phyloP scores from a whole-genome alignment of 1,284 basidiomycete species.

The Leccinum idahoense region DNA sequence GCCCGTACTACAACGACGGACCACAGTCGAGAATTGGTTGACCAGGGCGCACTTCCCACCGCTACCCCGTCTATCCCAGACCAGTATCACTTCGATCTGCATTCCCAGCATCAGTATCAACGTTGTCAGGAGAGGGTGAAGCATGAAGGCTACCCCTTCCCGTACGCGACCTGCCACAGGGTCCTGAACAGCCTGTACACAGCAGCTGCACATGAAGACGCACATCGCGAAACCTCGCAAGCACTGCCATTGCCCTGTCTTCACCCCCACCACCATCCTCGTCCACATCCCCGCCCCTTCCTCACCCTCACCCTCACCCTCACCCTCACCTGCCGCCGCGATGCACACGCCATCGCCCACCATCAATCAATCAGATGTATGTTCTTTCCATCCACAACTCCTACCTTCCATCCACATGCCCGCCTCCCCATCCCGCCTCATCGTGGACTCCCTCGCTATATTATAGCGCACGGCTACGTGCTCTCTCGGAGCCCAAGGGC shows the following conservation, averaged over 20 bases:
- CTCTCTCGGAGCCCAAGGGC: no score
- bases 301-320: no score
- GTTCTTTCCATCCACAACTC: no score
- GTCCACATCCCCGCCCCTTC: no score
- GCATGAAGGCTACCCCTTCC: conserved; percentile 1
- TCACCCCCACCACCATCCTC: no score
- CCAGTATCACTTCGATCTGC: background rate
- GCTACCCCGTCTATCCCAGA: background rate
- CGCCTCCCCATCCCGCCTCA: no score
- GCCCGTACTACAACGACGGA: conserved; percentile 79
- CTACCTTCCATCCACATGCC: no score
- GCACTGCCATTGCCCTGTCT: background rate
- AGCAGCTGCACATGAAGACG: conserved; percentile 4
- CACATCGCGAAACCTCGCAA: conserved; percentile 1
- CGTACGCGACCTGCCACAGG: background rate
- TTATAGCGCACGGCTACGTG: no score
- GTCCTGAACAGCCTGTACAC: conserved; percentile 3
- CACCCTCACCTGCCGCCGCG: no score
- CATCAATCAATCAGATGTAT: no score
- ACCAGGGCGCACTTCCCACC: background rate
- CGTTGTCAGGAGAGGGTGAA: background rate
- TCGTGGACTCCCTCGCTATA: no score
- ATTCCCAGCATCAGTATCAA: background rate
- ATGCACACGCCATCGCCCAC: no score
- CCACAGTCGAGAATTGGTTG: background rate